Percentiles rank a stretch among this genome's conserved stretches.
Evolutionary conservation across 1,284 basidiomycete species (phyloP).

Genomic region (Cryptococcus deneoformans): DNA sequence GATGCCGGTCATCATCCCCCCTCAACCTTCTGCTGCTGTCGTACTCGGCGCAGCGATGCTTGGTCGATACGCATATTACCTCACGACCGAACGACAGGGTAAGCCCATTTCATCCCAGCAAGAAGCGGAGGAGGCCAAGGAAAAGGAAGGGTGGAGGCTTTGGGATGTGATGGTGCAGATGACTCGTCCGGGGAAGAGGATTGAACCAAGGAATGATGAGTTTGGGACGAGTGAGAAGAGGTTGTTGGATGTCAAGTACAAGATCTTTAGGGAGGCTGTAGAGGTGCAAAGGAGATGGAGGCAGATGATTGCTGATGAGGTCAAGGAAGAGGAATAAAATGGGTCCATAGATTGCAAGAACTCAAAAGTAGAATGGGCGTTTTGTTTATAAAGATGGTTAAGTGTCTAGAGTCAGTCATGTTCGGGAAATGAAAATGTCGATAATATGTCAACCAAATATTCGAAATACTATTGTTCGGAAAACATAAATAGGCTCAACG

Average conservation of each 20-base stretch:
- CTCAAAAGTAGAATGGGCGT: no score
- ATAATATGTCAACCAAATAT: no score
- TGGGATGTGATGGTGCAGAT: conserved; percentile 98
- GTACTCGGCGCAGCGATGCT: conserved; percentile 93
- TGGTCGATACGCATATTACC: conserved; percentile 78
- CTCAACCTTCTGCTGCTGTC: conserved; percentile 74
- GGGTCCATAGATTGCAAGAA: no score
- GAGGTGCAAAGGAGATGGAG: conserved; percentile 70
- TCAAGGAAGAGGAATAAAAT: conserved; percentile 5
- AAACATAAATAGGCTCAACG: no score
- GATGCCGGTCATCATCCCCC: conserved; percentile 81
- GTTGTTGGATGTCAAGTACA: conserved; percentile 87
- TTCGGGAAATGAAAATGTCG: no score
- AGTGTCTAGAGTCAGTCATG: no score
- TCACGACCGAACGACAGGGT: conserved; percentile 42
- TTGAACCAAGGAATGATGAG: conserved; percentile 62
- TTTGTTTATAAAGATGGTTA: no score
- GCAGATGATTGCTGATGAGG: conserved; percentile 32
- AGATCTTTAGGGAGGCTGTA: conserved; percentile 85
- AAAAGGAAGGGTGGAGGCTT: conserved; percentile 63
- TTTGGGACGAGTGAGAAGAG: conserved; percentile 58
- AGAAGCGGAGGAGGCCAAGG: conserved; percentile 53
- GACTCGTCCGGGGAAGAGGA: conserved; percentile 77
- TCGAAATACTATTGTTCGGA: no score
- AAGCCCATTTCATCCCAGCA: conserved; percentile 46